Evolutionary conservation across 2,329 filamentous ascomycete species (phyloP), one percentile per base, ranked within the genome.

Genomic region (Fusarium tanahbumbuense): DNA sequence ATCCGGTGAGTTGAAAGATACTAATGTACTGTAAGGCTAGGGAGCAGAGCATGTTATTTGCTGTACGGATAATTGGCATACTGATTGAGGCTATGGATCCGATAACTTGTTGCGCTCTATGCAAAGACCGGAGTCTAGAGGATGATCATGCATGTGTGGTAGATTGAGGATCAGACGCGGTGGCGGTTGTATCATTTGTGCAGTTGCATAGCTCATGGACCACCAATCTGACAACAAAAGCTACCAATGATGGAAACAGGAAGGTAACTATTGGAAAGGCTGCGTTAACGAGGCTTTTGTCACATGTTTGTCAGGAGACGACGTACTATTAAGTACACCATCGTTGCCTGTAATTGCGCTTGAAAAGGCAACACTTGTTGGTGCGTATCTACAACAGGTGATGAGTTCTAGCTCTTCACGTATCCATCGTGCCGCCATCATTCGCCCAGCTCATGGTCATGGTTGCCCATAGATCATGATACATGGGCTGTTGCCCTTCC

Each of bases 391-490:
- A 44, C 40, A 67, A 28, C 37, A 50, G 25, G 18, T 41, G 34
- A 45, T 12, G 13, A 6, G 27, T 20, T 25, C 40, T 52, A 15
- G 18, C 23, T 53, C 42, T 34, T 50, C n/a, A 60, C 22, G 28
- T 22, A 20, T 62, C 66, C 20, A 60, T 53, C 3, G 34, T 28
- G n/a, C 62, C 58, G 8, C 65, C 73, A 27, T 69, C 73, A 30
- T 69, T 72, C 15, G 80, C 76, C 83, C 83, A 85, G 1, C 78
- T 78, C 80, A 82, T 80, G 0, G 81, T 85, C 82, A 85, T 84
- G 5, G 83, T 82, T 15, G 82, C 79, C 83, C 84, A 86, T 11
- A 85, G 66, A 64, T 85, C 83, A 56, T 84, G 78, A 56, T 81
- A 81, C 52, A 76, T 62, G 13, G 74, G 73, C 69, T 76, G 72